A percentile compares a stretch with the other conserved stretches of the same genome.
Conservation (phyloP, 352 stramenopile genomes). For the Globisporangium megalacanthum region DNA sequence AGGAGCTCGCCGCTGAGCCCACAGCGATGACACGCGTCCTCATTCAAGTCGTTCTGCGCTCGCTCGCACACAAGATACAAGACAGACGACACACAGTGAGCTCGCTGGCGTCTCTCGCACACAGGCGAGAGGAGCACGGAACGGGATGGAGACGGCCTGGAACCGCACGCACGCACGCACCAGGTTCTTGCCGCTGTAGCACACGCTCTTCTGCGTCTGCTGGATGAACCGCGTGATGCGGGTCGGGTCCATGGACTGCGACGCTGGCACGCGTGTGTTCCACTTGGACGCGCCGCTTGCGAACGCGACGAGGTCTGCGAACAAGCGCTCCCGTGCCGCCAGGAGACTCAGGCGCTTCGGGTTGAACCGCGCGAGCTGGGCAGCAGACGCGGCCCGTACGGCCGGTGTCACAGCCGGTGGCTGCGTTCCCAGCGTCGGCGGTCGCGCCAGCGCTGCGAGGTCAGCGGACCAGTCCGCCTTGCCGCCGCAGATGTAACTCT, state of each 20-base stretch:
- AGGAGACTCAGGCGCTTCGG: slow-evolving; percentile 46
- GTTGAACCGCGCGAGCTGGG: slow-evolving; percentile 19
- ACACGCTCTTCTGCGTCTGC: slow-evolving; percentile 51
- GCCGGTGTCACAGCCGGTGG: background rate
- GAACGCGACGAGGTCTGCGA: slow-evolving; percentile 57
- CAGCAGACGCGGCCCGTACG: background rate
- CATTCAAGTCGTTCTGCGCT: slow-evolving; percentile 67
- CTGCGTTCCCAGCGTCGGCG: background rate
- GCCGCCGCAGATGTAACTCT: slow-evolving; percentile 65
- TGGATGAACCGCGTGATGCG: slow-evolving; percentile 71
- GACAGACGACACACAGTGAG: background rate
- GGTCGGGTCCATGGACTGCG: slow-evolving; percentile 38
- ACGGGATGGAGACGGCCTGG: too few species aligned
- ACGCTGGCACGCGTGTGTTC: slow-evolving; percentile 53
- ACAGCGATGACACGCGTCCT: slow-evolving; percentile 76
- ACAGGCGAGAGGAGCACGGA: background rate
- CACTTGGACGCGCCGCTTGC: slow-evolving; percentile 58
- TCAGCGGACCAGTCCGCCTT: slow-evolving; percentile 53
- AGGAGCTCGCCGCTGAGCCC: slow-evolving; percentile 66
- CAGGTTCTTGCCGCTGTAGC: slow-evolving; percentile 51
- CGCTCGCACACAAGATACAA: background rate
- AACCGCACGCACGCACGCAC: slow-evolving; percentile 20
- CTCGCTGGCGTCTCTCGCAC: background rate
- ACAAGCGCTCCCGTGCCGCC: slow-evolving; percentile 40
- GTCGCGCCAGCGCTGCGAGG: slow-evolving; percentile 12